Evolutionary conservation across 306 rosid genomes (phyloP).

Genomic region (Vigna radiata): DNA sequence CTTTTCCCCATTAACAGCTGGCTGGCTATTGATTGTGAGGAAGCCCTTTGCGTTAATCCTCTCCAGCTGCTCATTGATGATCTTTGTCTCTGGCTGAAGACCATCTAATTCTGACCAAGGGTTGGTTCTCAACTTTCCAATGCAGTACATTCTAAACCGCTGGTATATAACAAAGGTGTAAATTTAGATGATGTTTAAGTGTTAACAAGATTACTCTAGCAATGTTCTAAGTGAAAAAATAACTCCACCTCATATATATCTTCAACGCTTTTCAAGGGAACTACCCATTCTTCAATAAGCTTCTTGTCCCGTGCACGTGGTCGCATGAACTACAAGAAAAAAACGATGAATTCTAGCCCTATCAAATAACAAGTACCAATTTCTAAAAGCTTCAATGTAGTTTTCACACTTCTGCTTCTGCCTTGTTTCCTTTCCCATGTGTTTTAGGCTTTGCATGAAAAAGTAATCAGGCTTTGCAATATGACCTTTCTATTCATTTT

Average conservation of each 20-base stretch:
- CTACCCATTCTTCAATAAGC: constrained; percentile 92
- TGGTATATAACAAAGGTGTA: constrained; percentile 47
- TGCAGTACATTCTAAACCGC: constrained; percentile 84
- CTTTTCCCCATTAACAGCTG: constrained; percentile 88
- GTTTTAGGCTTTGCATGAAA: neutral
- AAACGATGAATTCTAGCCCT: constrained; percentile 18
- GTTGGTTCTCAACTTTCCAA: constrained; percentile 89
- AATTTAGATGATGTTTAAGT: constrained; percentile 32
- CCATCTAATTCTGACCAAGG: constrained; percentile 99
- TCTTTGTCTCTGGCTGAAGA: constrained; percentile 90
- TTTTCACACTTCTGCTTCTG: constrained; percentile 1
- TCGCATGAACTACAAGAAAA: constrained; percentile 78
- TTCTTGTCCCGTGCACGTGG: constrained; percentile 94
- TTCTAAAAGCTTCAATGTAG: constrained; percentile 24
- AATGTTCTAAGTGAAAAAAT: constrained; percentile 14
- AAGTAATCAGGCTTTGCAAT: constrained; percentile 1
- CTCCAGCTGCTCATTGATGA: constrained; percentile 81
- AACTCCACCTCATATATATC: constrained; percentile 83
- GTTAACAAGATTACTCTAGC: constrained; percentile 4
- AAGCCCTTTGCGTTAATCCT: constrained; percentile 77
- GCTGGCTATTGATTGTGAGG: constrained; percentile 98
- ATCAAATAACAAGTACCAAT: constrained; percentile 7
- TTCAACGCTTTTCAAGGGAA: constrained; percentile 71
- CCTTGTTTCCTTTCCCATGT: neutral
- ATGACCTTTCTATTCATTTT: neutral